Evolutionary conservation across 202 grass and related monocot genomes (phyloP).

Genomic region (Hordeum pubiflorum): DNA sequence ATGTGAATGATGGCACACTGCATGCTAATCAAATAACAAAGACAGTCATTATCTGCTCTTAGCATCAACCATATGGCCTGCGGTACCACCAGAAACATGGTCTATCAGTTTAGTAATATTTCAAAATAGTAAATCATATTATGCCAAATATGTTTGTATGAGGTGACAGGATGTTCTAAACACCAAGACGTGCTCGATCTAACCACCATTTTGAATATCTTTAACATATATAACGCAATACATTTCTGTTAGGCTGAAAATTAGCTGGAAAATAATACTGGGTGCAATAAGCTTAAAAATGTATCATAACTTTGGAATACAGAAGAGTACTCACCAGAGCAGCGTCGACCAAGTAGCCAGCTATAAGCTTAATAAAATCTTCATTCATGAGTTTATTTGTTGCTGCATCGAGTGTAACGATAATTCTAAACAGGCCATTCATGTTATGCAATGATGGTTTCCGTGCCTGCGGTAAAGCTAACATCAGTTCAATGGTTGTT

Average conservation of each 20-base stretch:
- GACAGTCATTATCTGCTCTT: background rate
- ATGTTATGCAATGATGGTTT: conserved; percentile 54
- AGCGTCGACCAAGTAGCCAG: conserved; percentile 54
- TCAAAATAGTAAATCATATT: background rate
- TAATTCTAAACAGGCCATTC: conserved; percentile 63
- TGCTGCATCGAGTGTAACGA: conserved; percentile 54
- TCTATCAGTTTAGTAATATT: background rate
- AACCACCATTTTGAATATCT: background rate
- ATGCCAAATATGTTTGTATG: background rate
- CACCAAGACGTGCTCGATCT: background rate
- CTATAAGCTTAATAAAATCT: conserved; percentile 40
- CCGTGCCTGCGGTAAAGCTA: conserved; percentile 33
- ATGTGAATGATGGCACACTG: background rate
- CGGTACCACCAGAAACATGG: conserved; percentile 6
- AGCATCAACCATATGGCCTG: background rate
- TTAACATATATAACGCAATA: background rate
- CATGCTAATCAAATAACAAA: background rate
- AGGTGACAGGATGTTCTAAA: background rate
- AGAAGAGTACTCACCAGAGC: conserved; percentile 46
- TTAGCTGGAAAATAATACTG: conserved; percentile 6
- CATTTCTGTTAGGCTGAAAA: background rate
- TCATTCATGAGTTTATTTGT: conserved; percentile 52
- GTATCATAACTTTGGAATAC: background rate
- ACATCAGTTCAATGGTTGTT: conserved; percentile 7
- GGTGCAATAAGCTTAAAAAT: conserved; percentile 1